Evolutionary conservation across 1,284 basidiomycete species (phyloP).

Genomic region (Chalciporus sp.): DNA sequence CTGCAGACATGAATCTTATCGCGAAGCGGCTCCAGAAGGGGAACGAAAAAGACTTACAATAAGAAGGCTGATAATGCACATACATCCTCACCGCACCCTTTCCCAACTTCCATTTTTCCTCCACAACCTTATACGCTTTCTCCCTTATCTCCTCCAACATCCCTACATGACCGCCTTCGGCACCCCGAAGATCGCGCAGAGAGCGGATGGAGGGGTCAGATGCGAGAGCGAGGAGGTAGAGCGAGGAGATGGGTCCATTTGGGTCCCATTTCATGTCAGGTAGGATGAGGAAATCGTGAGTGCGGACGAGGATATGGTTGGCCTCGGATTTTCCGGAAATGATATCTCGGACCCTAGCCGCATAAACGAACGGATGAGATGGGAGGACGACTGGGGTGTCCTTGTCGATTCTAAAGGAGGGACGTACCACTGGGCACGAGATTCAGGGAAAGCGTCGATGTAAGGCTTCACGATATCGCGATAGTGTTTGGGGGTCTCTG

Average conservation of each 20-base stretch:
- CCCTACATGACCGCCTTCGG: constrained; percentile 59
- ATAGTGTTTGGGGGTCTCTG: constrained; percentile 82
- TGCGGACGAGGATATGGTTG: constrained; percentile 39
- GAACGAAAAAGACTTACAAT: constrained; percentile 66
- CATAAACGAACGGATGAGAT: background rate
- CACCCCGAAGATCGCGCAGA: constrained; percentile 67
- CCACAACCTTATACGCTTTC: constrained; percentile 54
- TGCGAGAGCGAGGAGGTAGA: constrained; percentile 79
- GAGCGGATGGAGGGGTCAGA: constrained; percentile 59
- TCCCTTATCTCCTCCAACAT: constrained; percentile 70
- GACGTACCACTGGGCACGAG: constrained; percentile 78
- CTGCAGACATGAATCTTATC: constrained; percentile 42
- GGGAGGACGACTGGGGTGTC: background rate
- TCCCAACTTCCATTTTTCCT: constrained; percentile 63
- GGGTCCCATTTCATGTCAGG: constrained; percentile 97
- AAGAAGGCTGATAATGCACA: constrained; percentile 95
- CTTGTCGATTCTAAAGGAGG: too few species aligned
- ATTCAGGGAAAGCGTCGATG: constrained; percentile 71
- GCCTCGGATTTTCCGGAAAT: constrained; percentile 80
- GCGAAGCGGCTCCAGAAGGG: too few species aligned
- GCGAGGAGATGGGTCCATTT: constrained; percentile 53
- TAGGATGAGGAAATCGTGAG: constrained; percentile 66
- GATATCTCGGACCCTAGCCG: constrained; percentile 83
- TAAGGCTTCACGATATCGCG: constrained; percentile 73
- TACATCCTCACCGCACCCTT: constrained; percentile 74